Conservation (phyloP, 306 rosid species). For the Lithocarpus polystachyus region DNA sequence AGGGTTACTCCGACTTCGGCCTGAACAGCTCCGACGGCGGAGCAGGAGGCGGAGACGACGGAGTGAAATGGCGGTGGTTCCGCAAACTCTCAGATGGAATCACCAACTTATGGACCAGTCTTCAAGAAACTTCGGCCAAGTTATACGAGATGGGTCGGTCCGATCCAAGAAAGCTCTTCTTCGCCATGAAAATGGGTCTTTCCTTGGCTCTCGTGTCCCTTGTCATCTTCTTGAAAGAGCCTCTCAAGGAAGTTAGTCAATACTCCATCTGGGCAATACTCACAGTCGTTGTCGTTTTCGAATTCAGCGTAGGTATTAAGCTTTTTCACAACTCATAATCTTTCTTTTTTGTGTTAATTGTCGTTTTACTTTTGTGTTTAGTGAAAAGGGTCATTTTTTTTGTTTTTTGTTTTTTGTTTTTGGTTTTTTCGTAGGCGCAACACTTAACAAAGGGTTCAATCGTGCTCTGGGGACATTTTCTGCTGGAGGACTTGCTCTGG, state of each 20-base stretch:
- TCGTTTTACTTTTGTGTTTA: neutral
- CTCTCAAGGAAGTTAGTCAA: conserved; percentile 31
- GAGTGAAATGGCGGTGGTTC: conserved; percentile 25
- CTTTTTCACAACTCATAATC: no score
- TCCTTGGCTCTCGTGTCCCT: conserved; percentile 55
- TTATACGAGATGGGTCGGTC: conserved; percentile 61
- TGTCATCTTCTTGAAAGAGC: conserved; percentile 48
- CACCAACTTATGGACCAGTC: conserved; percentile 9
- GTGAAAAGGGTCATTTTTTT: neutral
- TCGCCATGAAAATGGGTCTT: conserved; percentile 56
- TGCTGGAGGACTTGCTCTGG: conserved; percentile 65
- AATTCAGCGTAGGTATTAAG: conserved; percentile 66
- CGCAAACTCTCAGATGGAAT: conserved; percentile 42
- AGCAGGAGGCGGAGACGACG: conserved; percentile 7
- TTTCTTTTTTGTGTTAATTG: neutral
- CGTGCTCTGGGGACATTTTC: conserved; percentile 76
- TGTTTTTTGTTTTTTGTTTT: no score
- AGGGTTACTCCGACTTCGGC: conserved; percentile 37
- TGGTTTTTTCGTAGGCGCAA: conserved; percentile 48
- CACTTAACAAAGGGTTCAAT: conserved; percentile 71
- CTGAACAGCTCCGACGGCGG: conserved; percentile 8
- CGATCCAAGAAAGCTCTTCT: conserved; percentile 57
- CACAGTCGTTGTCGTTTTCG: conserved; percentile 73
- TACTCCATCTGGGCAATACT: conserved; percentile 75
- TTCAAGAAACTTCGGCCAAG: conserved; percentile 1